Base-by-base conservation (phyloP, 179 eudicot genomes). In the Spinacia oleracea region DNA sequence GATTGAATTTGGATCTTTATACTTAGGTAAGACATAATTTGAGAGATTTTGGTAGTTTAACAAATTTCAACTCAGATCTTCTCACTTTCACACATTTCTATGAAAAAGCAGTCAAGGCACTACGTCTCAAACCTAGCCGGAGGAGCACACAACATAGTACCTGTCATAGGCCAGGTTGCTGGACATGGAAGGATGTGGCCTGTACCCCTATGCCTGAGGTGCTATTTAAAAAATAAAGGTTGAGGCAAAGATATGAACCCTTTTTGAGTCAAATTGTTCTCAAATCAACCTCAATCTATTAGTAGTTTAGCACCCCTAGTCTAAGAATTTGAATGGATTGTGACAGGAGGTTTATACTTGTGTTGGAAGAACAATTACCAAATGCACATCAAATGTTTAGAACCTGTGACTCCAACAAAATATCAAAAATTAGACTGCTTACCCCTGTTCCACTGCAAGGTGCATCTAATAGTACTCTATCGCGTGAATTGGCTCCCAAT, bases 391-490 rank as follows among this genome's bases (percentile, higher is more conserved):
- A 31, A 31, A 72, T 1, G 31, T 25, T 32, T 31, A 16, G 50
- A 72, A 18, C 48, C 20, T 29, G 18, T 20, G 29, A 25, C 21
- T n/a, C n/a, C 20, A 46, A 42, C 31, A 69, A 43, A 35, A 40
- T 40, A 6, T 8, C 34, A 27, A 29, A 5, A 18, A 51, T 32
- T 46, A 31, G 20, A 72, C 27, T 27, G 51, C 89, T 79, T 89
- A 95, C 98, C 85, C 97, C 98, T 64, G 98, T 95, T 78, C 98
- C 98, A 82, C 98, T 95, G 86, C 98, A 95, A 78, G 98, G 98
- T 20, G 98, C 98, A 86, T 95, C 98, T 82, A 95, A 74, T 80
- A 93, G 80, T 76, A 95, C 92, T 86, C 98, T 90, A 75, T 95
- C 98, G 25, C 85, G 89, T 55, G 98, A 85, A 80, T 93, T 95